A percentile compares a stretch with the other conserved stretches of the same genome.
Evolutionary conservation across 495 filamentous ascomycete species (phyloP).

Genomic region (Tuber brumale): DNA sequence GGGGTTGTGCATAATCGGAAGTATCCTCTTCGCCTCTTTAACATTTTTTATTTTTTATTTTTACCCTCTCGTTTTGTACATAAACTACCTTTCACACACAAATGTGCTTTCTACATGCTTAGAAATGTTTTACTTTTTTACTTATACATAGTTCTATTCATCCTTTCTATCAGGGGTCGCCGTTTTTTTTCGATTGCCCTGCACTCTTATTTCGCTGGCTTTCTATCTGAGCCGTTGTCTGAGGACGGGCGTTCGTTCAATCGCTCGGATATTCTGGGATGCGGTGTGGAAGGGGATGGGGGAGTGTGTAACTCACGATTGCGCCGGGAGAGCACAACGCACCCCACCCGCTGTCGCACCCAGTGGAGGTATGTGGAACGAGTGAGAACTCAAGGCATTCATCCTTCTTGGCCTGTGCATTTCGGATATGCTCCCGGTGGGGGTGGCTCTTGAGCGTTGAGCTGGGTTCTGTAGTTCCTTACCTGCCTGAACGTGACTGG

Average conservation of each 20-base stretch:
- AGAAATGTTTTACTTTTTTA: neutral
- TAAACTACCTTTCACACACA: neutral
- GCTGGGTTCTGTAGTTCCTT: neutral
- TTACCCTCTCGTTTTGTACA: neutral
- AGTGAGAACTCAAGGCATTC: neutral
- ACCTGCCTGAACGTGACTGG: neutral
- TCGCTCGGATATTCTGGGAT: neutral
- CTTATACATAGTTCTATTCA: neutral
- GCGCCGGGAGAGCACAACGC: neutral
- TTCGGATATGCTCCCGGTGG: neutral
- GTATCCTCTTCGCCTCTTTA: neutral
- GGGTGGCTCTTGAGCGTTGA: neutral
- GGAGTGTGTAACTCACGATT: neutral
- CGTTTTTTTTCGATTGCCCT: neutral
- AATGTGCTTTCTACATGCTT: neutral
- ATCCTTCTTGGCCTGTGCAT: neutral
- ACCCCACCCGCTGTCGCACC: no score
- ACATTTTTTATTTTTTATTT: neutral
- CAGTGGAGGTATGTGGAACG: neutral
- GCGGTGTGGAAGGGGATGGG: neutral
- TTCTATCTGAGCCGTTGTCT: neutral
- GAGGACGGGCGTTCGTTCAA: neutral
- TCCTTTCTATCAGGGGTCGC: neutral
- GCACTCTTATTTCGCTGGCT: neutral
- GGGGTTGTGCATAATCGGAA: neutral